A percentile compares a stretch with the other conserved stretches of the same genome.
phyloP scores from a whole-genome alignment of 129 eudicot species.

The Escallonia rubra region DNA sequence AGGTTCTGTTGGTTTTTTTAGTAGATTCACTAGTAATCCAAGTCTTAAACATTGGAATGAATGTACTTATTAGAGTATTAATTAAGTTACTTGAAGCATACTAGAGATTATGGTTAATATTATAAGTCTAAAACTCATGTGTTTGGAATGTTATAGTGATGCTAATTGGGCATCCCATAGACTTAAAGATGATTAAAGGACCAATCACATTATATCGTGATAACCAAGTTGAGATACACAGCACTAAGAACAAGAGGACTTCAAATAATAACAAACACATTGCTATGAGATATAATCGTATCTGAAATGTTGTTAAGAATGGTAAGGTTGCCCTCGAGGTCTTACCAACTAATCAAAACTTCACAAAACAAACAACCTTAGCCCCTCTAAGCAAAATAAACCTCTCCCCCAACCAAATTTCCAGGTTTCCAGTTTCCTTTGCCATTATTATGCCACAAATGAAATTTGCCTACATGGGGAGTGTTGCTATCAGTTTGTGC shows the following conservation, averaged over 20 bases:
- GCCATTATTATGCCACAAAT: too few species aligned
- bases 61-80: neutral
- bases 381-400: too few species aligned
- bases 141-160: neutral
- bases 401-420: too few species aligned
- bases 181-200: neutral
- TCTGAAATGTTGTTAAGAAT: neutral
- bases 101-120: neutral
- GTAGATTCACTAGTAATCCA: neutral
- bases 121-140: neutral
- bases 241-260: too few species aligned
- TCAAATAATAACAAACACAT: neutral
- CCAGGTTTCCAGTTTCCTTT: too few species aligned
- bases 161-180: neutral
- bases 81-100: neutral
- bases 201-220: neutral
- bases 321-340: neutral
- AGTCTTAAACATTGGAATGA: neutral
- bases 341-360: neutral
- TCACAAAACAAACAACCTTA: too few species aligned
- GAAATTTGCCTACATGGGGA: too few species aligned
- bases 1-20: too few species aligned
- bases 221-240: neutral
- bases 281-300: neutral
- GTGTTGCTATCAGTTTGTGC: too few species aligned